These are phyloP conservation scores for Lactifluus volemus DNA, from an alignment of 768 basidiomycete genomes.

Conservation along the genomic window DNA sequence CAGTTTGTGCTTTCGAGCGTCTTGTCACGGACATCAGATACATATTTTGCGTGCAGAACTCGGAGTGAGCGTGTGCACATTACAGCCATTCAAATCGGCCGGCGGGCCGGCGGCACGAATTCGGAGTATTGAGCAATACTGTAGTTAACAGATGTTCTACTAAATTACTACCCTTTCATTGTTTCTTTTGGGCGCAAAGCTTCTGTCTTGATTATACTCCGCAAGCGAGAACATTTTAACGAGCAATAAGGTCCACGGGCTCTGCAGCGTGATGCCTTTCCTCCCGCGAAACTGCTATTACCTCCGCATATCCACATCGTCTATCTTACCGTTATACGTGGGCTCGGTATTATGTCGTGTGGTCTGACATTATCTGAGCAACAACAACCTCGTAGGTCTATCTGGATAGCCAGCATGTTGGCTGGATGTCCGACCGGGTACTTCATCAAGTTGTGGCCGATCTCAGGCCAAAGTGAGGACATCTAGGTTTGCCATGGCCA, in stretches of 20 bases:
- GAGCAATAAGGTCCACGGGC: neutral
- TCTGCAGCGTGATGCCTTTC: conserved; percentile 44
- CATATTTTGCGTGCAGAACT: no score
- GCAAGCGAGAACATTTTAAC: neutral
- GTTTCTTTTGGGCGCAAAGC: neutral
- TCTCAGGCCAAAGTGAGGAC: conserved; percentile 55
- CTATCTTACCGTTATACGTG: conserved; percentile 74
- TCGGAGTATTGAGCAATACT: no score
- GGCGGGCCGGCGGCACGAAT: no score
- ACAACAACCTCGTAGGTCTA: conserved; percentile 44
- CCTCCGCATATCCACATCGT: conserved; percentile 65
- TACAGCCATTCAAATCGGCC: neutral
- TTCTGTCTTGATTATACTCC: neutral
- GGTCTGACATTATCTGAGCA: neutral
- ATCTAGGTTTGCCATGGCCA: neutral
- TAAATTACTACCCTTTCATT: neutral
- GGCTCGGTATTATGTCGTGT: conserved; percentile 19
- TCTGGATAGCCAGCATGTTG: conserved; percentile 77
- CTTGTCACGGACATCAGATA: neutral
- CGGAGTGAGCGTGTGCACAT: no score
- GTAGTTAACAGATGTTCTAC: no score
- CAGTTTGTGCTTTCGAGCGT: neutral
- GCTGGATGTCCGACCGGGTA: conserved; percentile 84
- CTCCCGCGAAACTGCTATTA: conserved; percentile 71
- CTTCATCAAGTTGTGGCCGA: conserved; percentile 77